Percentiles rank a stretch among this genome's conserved stretches.
phyloP scores from a whole-genome alignment of 495 filamentous ascomycete genomes.

The Xylaria bambusicola region DNA sequence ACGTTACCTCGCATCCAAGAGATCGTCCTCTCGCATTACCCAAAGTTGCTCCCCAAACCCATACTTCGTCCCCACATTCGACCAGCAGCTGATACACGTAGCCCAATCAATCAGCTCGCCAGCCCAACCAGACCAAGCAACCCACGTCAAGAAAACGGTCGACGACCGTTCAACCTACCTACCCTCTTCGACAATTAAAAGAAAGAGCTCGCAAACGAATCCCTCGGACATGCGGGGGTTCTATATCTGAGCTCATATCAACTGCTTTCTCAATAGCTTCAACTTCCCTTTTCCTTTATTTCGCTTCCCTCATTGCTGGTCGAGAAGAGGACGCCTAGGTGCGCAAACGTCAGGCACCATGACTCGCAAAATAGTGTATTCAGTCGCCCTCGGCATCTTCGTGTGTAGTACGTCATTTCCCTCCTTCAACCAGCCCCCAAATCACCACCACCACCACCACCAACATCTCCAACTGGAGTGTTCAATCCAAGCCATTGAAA shows the following conservation, averaged over 20 bases:
- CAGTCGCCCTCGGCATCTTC: slow-evolving; percentile 57
- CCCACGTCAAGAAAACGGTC: slow-evolving; percentile 4
- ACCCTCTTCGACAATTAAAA: not conserved
- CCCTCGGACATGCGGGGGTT: not conserved
- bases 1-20: not conserved
- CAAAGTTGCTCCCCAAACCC: slow-evolving; percentile 2
- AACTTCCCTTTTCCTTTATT: not conserved
- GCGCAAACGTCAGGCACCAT: slow-evolving; percentile 33
- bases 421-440: slow-evolving; percentile 18
- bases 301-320: slow-evolving; percentile 7
- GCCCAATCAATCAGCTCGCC: not conserved
- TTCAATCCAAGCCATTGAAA: no score
- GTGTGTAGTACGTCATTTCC: slow-evolving; percentile 57
- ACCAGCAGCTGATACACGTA: slow-evolving; percentile 5
- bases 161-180: not conserved
- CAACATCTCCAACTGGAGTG: not conserved
- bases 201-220: not conserved
- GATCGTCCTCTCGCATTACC: slow-evolving; percentile 9
- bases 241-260: not conserved
- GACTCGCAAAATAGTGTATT: slow-evolving; percentile 58
- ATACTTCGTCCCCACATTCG: slow-evolving; percentile 7
- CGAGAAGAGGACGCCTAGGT: slow-evolving; percentile 6
- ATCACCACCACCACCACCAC: not conserved
- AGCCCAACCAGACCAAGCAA: not conserved
- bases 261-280: not conserved